phyloP scores from a whole-genome alignment of 371 early-diverging fungal species.

The Batrachochytrium dendrobatidis region DNA sequence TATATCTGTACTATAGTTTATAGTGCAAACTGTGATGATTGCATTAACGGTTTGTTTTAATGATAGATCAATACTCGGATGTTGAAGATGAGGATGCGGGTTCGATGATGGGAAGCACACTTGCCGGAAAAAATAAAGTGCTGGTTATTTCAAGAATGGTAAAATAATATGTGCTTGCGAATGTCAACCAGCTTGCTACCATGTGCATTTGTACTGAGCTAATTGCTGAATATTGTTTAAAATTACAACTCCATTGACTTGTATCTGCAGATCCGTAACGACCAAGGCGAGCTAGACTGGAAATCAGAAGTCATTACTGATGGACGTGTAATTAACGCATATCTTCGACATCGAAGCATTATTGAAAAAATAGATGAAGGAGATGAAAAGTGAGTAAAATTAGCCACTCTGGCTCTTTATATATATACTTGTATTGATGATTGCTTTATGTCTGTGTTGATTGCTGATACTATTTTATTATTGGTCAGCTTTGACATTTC shows the following conservation, averaged over 20 bases:
- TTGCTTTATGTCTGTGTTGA: neutral
- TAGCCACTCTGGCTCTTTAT: neutral
- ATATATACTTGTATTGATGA: neutral
- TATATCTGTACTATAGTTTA: neutral
- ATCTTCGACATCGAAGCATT: conserved; percentile 70
- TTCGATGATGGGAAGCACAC: conserved; percentile 27
- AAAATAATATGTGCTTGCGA: neutral
- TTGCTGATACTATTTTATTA: neutral
- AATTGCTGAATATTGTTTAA: too few species aligned
- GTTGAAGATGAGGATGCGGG: conserved; percentile 22
- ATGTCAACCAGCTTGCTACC: too few species aligned
- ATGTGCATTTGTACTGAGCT: too few species aligned
- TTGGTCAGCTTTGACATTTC: neutral
- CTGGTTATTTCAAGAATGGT: conserved; percentile 58
- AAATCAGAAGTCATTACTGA: conserved; percentile 73
- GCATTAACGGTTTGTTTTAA: neutral
- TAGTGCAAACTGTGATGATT: neutral
- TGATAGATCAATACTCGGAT: neutral
- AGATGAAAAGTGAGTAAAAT: conserved; percentile 9
- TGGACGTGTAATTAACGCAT: conserved; percentile 79
- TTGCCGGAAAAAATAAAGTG: conserved; percentile 44
- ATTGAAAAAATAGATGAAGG: conserved; percentile 54
- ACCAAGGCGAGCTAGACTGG: conserved; percentile 67
- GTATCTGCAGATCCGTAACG: conserved; percentile 26
- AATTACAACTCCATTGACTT: too few species aligned